phyloP scores from a whole-genome alignment of 805 yeast genomes.

The Metschnikowia picachoensis region DNA sequence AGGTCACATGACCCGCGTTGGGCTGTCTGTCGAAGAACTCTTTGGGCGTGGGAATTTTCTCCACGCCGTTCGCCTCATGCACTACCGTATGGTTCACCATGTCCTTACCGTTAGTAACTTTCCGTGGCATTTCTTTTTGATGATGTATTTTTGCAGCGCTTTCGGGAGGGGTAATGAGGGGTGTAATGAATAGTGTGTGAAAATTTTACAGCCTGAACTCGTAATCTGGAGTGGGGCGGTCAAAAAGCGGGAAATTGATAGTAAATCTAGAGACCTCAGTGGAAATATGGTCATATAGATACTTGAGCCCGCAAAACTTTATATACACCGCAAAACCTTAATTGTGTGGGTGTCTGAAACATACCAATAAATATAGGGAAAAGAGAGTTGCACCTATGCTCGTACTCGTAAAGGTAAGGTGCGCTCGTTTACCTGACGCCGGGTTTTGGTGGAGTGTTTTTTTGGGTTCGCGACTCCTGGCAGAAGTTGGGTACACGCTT shows the following conservation, averaged over 20 bases:
- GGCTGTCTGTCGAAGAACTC: slow-evolving; percentile 60
- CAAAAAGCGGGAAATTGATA: too few species aligned
- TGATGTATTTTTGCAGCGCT: too few species aligned
- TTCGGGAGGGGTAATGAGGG: background rate
- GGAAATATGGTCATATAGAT: too few species aligned
- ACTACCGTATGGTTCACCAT: slow-evolving; percentile 46
- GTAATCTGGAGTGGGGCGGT: too few species aligned
- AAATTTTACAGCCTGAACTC: too few species aligned
- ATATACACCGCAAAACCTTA: slow-evolving; percentile 2
- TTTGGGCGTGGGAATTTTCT: slow-evolving; percentile 48
- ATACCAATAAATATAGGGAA: slow-evolving; percentile 6
- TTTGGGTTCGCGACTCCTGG: slow-evolving; percentile 13
- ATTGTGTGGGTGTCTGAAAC: background rate
- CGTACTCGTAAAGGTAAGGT: slow-evolving; percentile 6
- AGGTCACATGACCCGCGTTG: slow-evolving; percentile 52
- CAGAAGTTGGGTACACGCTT: slow-evolving; percentile 8
- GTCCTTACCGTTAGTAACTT: slow-evolving; percentile 1
- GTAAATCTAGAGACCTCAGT: too few species aligned
- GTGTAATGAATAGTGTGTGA: background rate
- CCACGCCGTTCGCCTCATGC: slow-evolving; percentile 56
- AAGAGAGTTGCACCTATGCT: slow-evolving; percentile 8
- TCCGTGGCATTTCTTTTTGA: background rate
- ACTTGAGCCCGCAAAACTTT: background rate
- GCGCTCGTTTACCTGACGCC: slow-evolving; percentile 5
- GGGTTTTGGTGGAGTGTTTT: background rate